Evolutionary conservation across 257 asterid genomes (phyloP).

Genomic region (Solanum paucissectum): DNA sequence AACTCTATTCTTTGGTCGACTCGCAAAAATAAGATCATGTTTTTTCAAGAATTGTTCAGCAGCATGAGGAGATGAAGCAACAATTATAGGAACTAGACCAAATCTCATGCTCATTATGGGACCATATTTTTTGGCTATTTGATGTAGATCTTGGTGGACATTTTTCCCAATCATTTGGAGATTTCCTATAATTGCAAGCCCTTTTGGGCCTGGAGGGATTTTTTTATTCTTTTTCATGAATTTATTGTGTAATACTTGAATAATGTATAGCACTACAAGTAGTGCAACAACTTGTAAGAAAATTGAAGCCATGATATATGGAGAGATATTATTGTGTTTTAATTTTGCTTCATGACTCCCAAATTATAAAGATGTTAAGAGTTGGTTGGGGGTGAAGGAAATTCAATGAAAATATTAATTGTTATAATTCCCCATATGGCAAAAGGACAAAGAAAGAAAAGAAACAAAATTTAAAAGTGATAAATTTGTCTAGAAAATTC

Average conservation of each 20-base stretch:
- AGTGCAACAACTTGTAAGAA: background rate
- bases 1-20: background rate
- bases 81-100: background rate
- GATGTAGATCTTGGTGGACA: conserved; percentile 5
- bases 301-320: background rate
- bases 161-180: conserved; percentile 5
- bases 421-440: background rate
- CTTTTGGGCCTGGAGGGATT: background rate
- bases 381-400: background rate
- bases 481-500: background rate
- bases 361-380: background rate
- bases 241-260: background rate
- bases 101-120: conserved; percentile 6
- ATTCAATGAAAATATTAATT: no score
- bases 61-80: conserved; percentile 11
- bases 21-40: conserved; percentile 1
- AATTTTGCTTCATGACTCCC: background rate
- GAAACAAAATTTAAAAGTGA: background rate
- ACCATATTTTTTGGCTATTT: conserved; percentile 7
- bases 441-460: background rate
- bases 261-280: background rate
- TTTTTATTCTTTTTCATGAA: background rate
- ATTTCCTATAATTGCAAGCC: conserved; percentile 10
- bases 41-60: conserved; percentile 10
- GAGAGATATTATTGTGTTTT: background rate